Percentiles rank a stretch among this genome's conserved stretches.
These are phyloP conservation scores for Sonneratia alba DNA, from an alignment of 345 rosid species.

Conservation along the genomic window DNA sequence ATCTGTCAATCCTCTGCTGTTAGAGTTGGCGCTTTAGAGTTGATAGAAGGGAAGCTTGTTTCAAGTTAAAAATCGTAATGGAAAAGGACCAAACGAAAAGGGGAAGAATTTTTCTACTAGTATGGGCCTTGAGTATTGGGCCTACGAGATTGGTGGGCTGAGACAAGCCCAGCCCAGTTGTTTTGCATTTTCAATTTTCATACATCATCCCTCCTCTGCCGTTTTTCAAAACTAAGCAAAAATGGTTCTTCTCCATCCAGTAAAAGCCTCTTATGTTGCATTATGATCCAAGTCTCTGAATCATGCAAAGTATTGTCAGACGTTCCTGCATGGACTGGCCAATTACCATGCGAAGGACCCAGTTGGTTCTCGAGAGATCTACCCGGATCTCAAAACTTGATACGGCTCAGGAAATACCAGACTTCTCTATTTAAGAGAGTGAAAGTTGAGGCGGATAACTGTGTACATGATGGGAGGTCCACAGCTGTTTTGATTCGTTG, in stretches of 20 bases:
- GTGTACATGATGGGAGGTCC: neutral
- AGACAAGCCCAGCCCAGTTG: neutral
- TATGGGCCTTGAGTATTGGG: neutral
- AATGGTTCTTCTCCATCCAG: too few relatives aligned
- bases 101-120: too few relatives aligned
- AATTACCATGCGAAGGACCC: too few relatives aligned
- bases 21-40: neutral
- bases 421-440: too few relatives aligned
- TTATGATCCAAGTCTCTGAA: too few relatives aligned
- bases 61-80: too few relatives aligned
- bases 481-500: neutral
- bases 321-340: neutral
- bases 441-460: too few relatives aligned
- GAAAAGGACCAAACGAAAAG: too few relatives aligned
- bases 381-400: too few relatives aligned
- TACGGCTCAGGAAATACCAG: too few relatives aligned
- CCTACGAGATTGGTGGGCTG: neutral
- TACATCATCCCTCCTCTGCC: neutral
- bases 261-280: too few relatives aligned
- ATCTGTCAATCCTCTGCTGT: neutral
- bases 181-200: neutral
- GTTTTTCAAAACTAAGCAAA: neutral
- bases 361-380: too few relatives aligned
- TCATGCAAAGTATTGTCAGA: neutral
- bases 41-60: neutral